phyloP scores from a whole-genome alignment of 1,284 basidiomycete genomes.

The Apiotrichum veenhuisii region DNA sequence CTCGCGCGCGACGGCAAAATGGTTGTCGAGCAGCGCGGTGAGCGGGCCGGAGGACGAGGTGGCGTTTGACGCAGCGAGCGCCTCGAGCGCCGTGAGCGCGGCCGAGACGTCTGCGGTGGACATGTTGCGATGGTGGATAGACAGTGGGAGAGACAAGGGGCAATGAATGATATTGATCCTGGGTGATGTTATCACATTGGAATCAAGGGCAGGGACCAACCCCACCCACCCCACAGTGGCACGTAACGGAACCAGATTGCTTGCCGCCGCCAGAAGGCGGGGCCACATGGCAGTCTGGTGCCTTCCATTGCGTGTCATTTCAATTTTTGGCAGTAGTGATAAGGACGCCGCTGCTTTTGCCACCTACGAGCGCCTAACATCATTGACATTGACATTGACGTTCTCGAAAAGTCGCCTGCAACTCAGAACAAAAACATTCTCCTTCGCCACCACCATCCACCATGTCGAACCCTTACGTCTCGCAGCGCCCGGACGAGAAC shows the following conservation, averaged over 20 bases:
- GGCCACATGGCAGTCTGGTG: neutral
- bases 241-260: too few species aligned
- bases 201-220: neutral
- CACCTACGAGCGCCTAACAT: neutral
- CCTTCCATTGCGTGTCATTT: conserved; percentile 4
- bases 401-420: neutral
- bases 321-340: neutral
- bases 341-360: neutral
- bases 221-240: too few species aligned
- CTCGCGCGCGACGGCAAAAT: conserved; percentile 59
- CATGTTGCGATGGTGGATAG: conserved; percentile 4
- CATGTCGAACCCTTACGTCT: conserved; percentile 44
- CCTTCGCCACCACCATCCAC: conserved; percentile 1
- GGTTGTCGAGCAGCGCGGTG: conserved; percentile 62
- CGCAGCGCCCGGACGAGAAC: conserved; percentile 26
- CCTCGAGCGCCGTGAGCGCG: conserved; percentile 39
- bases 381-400: too few species aligned
- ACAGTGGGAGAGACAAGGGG: neutral
- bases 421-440: neutral
- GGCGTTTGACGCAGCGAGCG: conserved; percentile 55
- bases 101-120: conserved; percentile 31
- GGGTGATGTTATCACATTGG: too few species aligned
- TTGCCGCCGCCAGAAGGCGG: too few species aligned
- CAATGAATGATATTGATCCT: neutral
- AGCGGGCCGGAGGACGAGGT: conserved; percentile 62